Percentiles rank a stretch among this genome's conserved stretches.
Conservation (phyloP, 257 asterid genomes). For the Vinca minor region DNA sequence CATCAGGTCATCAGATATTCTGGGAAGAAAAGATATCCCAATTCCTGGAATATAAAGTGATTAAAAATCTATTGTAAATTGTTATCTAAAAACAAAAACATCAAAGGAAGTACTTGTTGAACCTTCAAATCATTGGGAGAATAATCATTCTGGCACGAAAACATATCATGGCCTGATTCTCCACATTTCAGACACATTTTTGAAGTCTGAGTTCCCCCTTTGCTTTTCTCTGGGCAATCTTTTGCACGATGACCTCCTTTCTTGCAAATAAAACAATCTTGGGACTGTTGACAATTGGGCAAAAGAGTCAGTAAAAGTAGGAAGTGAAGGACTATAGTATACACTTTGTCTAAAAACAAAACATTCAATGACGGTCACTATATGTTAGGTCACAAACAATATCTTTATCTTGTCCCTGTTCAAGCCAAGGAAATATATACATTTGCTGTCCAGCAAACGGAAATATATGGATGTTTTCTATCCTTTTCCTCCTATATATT, state of each 20-base stretch:
- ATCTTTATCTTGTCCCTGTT: neutral
- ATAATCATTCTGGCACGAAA: slow-evolving; percentile 61
- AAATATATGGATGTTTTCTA: neutral
- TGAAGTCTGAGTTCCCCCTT: slow-evolving; percentile 25
- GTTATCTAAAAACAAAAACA: neutral
- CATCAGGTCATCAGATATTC: neutral
- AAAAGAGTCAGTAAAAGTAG: neutral
- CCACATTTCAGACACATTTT: slow-evolving; percentile 82
- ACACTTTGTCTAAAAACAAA: neutral
- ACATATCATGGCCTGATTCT: slow-evolving; percentile 76
- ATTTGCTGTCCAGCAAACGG: neutral
- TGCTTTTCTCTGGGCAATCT: slow-evolving; percentile 67
- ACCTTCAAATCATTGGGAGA: slow-evolving; percentile 77
- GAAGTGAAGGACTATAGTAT: neutral
- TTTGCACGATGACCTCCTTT: slow-evolving; percentile 86
- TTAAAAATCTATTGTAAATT: neutral
- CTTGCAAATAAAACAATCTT: slow-evolving; percentile 80
- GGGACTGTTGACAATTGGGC: slow-evolving; percentile 37
- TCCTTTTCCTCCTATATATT: neutral
- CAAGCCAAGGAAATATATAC: neutral
- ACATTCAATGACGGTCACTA: neutral
- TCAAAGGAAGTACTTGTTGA: neutral
- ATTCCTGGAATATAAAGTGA: neutral
- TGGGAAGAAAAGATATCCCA: neutral
- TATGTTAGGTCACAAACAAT: neutral